Conservation (phyloP, 2,329 filamentous ascomycete species). For the Penicillium brasilianum region DNA sequence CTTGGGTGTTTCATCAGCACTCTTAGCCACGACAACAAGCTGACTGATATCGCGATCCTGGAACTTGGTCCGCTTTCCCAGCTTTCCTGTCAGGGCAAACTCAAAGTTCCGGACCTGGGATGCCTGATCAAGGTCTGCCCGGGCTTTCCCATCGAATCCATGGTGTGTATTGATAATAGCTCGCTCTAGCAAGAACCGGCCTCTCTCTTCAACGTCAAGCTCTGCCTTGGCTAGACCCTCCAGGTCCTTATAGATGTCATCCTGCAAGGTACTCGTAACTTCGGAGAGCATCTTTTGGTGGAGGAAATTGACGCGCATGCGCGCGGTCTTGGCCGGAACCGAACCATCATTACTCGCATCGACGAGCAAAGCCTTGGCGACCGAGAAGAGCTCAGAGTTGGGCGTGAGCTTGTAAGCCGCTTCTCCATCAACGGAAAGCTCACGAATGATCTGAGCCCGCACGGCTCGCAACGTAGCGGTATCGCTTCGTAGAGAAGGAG, state of each 20-base stretch:
- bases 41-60: conserved; percentile 68
- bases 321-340: conserved; percentile 61
- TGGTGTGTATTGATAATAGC: conserved; percentile 84
- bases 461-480: conserved; percentile 53
- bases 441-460: conserved; percentile 66
- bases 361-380: conserved; percentile 68
- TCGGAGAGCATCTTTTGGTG: conserved; percentile 72
- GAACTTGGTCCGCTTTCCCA: conserved; percentile 68
- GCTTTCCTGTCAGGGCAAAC: conserved; percentile 81
- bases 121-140: conserved; percentile 71
- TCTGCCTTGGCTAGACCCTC: conserved; percentile 54
- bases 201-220: conserved; percentile 56
- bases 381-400: conserved; percentile 78
- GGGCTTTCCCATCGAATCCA: conserved; percentile 77
- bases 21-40: conserved; percentile 86
- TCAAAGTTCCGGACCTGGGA: conserved; percentile 70
- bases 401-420: conserved; percentile 85
- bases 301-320: conserved; percentile 73
- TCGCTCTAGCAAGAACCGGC: conserved; percentile 78
- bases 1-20: conserved; percentile 52
- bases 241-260: conserved; percentile 64
- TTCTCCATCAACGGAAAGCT: conserved; percentile 80
- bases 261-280: conserved; percentile 63
- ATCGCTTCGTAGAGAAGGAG: conserved; percentile 42
- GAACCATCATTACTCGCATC: conserved; percentile 50